Evolutionary conservation across 495 filamentous ascomycete genomes (phyloP).

Genomic region (Penicillium cosmopolitanum): DNA sequence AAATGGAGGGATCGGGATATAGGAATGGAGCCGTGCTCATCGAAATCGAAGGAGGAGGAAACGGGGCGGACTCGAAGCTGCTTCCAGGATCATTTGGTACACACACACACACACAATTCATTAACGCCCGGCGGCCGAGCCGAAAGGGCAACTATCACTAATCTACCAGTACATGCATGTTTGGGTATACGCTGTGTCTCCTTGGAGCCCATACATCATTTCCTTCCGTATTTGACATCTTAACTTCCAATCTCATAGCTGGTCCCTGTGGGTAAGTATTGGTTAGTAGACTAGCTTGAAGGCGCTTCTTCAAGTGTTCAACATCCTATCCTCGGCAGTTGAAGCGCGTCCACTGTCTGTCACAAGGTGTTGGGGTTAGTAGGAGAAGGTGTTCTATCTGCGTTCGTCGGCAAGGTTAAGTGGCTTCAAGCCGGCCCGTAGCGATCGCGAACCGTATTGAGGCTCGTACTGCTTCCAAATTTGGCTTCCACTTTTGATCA

Average conservation of each 20-base stretch:
- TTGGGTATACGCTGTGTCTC: slow-evolving; percentile 26
- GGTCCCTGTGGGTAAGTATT: slow-evolving; percentile 34
- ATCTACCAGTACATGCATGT: slow-evolving; percentile 34
- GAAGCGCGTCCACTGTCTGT: slow-evolving; percentile 20
- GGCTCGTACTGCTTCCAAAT: slow-evolving; percentile 38
- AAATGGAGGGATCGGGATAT: too few relatives aligned
- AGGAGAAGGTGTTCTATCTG: slow-evolving; percentile 14
- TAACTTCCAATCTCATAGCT: slow-evolving; percentile 23
- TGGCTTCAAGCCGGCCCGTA: slow-evolving; percentile 38
- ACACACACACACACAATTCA: slow-evolving; percentile 36
- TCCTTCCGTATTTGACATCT: slow-evolving; percentile 29
- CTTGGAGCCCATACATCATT: slow-evolving; percentile 27
- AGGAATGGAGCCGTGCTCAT: too few relatives aligned
- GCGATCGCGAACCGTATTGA: slow-evolving; percentile 40
- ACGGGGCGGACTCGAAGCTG: too few relatives aligned
- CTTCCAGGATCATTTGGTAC: too few relatives aligned
- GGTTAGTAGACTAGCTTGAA: slow-evolving; percentile 10
- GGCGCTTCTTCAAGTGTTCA: slow-evolving; percentile 5
- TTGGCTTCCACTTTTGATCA: slow-evolving; percentile 35
- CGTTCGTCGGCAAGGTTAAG: slow-evolving; percentile 21
- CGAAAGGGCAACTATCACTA: slow-evolving; percentile 38
- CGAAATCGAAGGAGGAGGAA: too few relatives aligned
- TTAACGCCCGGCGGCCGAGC: slow-evolving; percentile 37
- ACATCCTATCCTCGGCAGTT: slow-evolving; percentile 12
- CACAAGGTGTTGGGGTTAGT: slow-evolving; percentile 24